Evolutionary conservation across 2,329 filamentous ascomycete genomes (phyloP).

Genomic region (Pseudocercospora crystallina): DNA sequence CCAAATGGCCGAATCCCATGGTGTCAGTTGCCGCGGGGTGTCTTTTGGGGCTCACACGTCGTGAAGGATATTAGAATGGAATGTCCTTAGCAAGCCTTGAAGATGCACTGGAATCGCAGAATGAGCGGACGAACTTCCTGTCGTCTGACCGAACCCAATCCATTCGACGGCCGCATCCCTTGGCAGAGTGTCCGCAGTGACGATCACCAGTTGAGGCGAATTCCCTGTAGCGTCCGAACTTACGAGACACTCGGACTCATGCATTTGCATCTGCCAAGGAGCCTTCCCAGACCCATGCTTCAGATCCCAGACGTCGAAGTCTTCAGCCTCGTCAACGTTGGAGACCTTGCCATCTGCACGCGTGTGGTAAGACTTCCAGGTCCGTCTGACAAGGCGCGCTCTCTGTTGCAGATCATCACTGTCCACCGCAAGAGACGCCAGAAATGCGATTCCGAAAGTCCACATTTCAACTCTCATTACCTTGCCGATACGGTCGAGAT

Average conservation of each 20-base stretch:
- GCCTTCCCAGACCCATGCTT: conserved; percentile 48
- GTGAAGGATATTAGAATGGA: conserved; percentile 16
- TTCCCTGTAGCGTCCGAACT: background rate
- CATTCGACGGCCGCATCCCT: conserved; percentile 77
- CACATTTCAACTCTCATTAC: conserved; percentile 73
- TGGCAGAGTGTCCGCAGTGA: conserved; percentile 75
- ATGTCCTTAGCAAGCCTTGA: conserved; percentile 17
- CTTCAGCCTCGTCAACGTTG: conserved; percentile 46
- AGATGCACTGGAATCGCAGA: conserved; percentile 18
- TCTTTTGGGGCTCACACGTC: no score
- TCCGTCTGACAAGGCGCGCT: conserved; percentile 24
- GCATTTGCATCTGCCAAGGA: conserved; percentile 35
- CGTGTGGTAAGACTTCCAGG: conserved; percentile 45
- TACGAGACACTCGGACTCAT: conserved; percentile 25
- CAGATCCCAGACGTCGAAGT: conserved; percentile 65
- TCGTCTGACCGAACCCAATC: conserved; percentile 38
- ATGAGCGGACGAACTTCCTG: background rate
- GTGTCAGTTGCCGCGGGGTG: no score
- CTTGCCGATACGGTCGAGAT: conserved; percentile 78
- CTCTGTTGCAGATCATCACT: conserved; percentile 31
- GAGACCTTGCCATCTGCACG: conserved; percentile 21
- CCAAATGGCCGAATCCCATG: no score
- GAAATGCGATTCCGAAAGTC: conserved; percentile 73
- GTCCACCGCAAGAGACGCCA: conserved; percentile 47
- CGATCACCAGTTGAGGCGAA: conserved; percentile 68